A percentile compares a stretch with the other conserved stretches of the same genome.
These are phyloP conservation scores for Solanum verrucosum DNA, from an alignment of 257 asterid species.

Conservation along the genomic window DNA sequence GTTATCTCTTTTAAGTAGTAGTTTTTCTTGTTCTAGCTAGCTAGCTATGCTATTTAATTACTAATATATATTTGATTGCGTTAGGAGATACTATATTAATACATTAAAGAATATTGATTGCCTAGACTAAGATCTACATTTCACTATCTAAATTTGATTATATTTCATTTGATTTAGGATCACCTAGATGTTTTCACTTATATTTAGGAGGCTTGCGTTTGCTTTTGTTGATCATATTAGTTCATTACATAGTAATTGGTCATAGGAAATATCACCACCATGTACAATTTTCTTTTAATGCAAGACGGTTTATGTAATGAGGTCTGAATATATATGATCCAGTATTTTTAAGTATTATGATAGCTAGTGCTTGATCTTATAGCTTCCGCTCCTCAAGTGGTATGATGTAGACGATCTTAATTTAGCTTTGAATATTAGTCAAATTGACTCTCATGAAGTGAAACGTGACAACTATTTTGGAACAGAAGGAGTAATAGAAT, in stretches of 20 bases:
- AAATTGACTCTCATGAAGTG: too few species aligned
- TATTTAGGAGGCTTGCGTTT: background rate
- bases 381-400: background rate
- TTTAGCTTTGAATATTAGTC: too few species aligned
- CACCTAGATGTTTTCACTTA: background rate
- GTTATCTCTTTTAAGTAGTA: background rate
- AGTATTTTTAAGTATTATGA: background rate
- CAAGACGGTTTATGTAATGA: background rate
- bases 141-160: background rate
- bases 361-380: background rate
- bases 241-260: background rate
- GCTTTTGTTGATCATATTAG: background rate
- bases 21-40: background rate
- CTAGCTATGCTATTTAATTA: background rate
- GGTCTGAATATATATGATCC: rapidly evolving
- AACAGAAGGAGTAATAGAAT: too few species aligned
- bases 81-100: background rate
- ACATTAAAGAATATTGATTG: background rate
- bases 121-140: background rate
- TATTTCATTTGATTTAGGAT: background rate
- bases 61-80: background rate
- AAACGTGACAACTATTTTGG: background rate
- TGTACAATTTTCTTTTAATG: background rate
- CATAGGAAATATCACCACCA: background rate
- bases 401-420: rapidly evolving